Base-by-base conservation (phyloP, 257 asterid species). In the Lycium barbarum region DNA sequence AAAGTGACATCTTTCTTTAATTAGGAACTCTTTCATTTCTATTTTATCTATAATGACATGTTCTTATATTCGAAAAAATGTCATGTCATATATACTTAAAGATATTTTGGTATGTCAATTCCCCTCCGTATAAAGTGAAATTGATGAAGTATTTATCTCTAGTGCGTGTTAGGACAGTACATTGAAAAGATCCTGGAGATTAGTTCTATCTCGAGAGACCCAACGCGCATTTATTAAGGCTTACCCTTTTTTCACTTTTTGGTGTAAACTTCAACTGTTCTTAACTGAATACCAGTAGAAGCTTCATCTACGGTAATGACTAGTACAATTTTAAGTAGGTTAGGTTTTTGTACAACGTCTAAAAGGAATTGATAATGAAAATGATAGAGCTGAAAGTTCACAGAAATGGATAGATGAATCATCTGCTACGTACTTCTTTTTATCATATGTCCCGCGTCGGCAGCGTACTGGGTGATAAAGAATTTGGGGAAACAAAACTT, bases 311-410 rank as follows among this genome's bases (percentile, higher is more conserved):
- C 17, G 33, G 6, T 47, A 49, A 47, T 47, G 6, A 4, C 2
- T 43, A 2, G 35, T 71, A n/a, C 18, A 72, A 43, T 43, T 72
- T 43, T 45, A 73, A 51, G 38, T 33, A 66, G 45, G 73, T 33
- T 66, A 26, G 7, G 45, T 66, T 45, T 45, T 45, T 73, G n/a
- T 73, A 73, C 59, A 20, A 11, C 7, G 80, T 47, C 59, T n/a
- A 12, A 47, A 47, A n/a, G 80, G 38, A 73, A 2, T 72, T 72
- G 80, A 22, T 72, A n/a, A 2, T 45, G 80, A 72, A 72, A 72
- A 72, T 45, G 38, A 72, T n/a, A 20, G 38, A 1, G 80, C 80
- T 11, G 38, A 45, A 5, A 43, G 38, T 45, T n/a, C 10, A 5
- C 38, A n/a, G 13, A 20, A 45, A 11, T n/a, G 18, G 80, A 49